Evolutionary conservation across 2,329 filamentous ascomycete genomes (phyloP), one percentile per base, ranked within the genome.

Genomic region (Beauveria rudraprayagi): DNA sequence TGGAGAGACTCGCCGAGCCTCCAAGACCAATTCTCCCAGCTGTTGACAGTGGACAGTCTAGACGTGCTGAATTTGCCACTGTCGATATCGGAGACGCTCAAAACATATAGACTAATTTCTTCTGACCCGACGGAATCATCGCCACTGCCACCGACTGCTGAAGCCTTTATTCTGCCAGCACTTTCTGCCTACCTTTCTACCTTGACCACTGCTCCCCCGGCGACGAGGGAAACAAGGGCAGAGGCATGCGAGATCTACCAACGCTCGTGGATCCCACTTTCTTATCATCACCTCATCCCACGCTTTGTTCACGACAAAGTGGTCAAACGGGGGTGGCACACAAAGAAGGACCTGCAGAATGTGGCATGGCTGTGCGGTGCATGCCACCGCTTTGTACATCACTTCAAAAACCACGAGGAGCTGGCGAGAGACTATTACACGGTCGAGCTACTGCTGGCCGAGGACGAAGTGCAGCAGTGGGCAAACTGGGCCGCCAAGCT

Each of bases 281-380:
- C 88, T 1, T 95, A 94, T 70, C 91, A 96, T 70, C 91, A 95
- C 75, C 77, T 96, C 48, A 92, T 96, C 59, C 91, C 91, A n/a
- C 82, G 85, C 46, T 82, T 83, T 48, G 86, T 91, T 62, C 91
- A 95, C 72, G 85, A 82, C 8, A 91, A 91, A 70, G 90, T 83
- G 3, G 71, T 91, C 44, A 91, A 89, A 77, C 79, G 90, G 47
- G 88, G 88, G 1, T 95, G 91, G 91, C 89, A 92, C 76, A 81
- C 82, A 3, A 83, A 85, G 64, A 89, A 90, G 71, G 83, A 86
- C 74, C 71, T 95, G 72, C 85, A 90, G 68, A 91, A 86, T 70
- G 91, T 94, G 22, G 91, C 91, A 14, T 95, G 91, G 91, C 74
- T 96, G 66, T 95, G 91, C 73, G 80, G 90, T 55, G 88, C 90